Conservation (phyloP, 1,139 yeast species). For the Pneumocystis murina region DNA sequence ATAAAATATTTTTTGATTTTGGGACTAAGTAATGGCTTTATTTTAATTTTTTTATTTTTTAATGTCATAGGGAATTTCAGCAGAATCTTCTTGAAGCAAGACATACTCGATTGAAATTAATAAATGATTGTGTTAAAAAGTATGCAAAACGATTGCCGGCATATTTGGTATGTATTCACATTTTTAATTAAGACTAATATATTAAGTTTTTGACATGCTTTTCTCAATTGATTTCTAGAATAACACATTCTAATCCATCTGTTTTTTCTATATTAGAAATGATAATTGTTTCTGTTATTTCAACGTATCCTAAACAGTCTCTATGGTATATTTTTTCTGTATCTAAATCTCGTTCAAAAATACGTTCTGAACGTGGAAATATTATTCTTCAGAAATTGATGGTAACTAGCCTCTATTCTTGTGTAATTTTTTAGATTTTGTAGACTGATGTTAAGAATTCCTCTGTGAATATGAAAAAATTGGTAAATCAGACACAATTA, state of each 20-base stretch:
- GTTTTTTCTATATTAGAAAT: conserved; percentile 43
- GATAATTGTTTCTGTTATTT: conserved; percentile 43
- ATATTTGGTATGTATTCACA: conserved; percentile 32
- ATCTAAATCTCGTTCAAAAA: conserved; percentile 46
- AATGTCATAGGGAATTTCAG: conserved; percentile 3
- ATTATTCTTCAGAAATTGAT: conserved; percentile 24
- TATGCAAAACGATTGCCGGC: conserved; percentile 36
- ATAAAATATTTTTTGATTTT: not conserved
- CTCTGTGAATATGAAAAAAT: conserved; percentile 6
- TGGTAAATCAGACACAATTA: conserved; percentile 19
- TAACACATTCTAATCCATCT: conserved; percentile 45
- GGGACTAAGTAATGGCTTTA: not conserved
- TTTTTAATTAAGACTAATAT: conserved; percentile 24
- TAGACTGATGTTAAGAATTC: conserved; percentile 2
- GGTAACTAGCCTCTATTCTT: not conserved
- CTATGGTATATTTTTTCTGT: conserved; percentile 77
- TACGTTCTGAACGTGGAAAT: conserved; percentile 42
- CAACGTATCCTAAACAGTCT: conserved; percentile 63
- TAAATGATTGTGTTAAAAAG: conserved; percentile 27
- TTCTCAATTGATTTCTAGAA: conserved; percentile 72
- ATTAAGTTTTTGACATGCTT: conserved; percentile 71
- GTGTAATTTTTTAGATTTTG: not conserved
- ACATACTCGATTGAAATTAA: conserved; percentile 12
- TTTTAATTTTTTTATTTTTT: not conserved
- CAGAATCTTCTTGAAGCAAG: conserved; percentile 15